These are phyloP conservation scores for Termitomyces sp. DNA, from an alignment of 768 basidiomycete genomes.

Conservation along the genomic window DNA sequence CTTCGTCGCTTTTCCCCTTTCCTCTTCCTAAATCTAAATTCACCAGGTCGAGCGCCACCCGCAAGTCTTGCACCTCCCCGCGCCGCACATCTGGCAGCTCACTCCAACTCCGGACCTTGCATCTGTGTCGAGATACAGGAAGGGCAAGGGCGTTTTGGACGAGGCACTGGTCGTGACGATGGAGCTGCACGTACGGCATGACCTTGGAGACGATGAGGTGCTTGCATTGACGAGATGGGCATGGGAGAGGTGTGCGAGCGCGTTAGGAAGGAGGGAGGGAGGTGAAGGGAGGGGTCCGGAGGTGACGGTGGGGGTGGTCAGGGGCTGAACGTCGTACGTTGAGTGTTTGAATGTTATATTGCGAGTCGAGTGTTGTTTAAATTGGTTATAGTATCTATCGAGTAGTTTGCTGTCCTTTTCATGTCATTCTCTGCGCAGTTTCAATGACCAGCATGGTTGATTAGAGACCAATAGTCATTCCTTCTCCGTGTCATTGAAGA, in stretches of 20 bases:
- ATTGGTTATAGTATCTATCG: background rate
- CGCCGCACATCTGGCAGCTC: conserved; percentile 89
- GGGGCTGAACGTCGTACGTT: conserved; percentile 32
- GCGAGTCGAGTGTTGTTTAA: background rate
- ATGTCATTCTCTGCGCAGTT: background rate
- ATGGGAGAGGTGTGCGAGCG: conserved; percentile 58
- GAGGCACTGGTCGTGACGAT: conserved; percentile 67
- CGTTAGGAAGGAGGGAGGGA: conserved; percentile 37
- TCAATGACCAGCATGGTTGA: background rate
- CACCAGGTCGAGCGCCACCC: conserved; percentile 80
- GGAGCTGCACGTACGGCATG: conserved; percentile 67
- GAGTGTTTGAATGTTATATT: background rate
- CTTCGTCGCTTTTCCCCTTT: background rate
- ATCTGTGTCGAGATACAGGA: conserved; percentile 11
- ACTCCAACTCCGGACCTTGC: conserved; percentile 34
- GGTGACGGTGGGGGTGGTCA: conserved; percentile 71
- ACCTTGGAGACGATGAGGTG: conserved; percentile 67
- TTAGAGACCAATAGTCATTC: no score
- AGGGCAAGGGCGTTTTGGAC: background rate
- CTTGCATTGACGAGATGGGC: conserved; percentile 72
- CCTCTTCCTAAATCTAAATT: background rate
- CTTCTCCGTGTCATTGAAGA: no score
- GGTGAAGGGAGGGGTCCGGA: conserved; percentile 42
- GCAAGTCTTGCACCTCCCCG: conserved; percentile 74
- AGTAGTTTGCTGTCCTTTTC: background rate